Evolutionary conservation across 2,329 filamentous ascomycete species (phyloP).

Genomic region (Diaporthe ilicicola): DNA sequence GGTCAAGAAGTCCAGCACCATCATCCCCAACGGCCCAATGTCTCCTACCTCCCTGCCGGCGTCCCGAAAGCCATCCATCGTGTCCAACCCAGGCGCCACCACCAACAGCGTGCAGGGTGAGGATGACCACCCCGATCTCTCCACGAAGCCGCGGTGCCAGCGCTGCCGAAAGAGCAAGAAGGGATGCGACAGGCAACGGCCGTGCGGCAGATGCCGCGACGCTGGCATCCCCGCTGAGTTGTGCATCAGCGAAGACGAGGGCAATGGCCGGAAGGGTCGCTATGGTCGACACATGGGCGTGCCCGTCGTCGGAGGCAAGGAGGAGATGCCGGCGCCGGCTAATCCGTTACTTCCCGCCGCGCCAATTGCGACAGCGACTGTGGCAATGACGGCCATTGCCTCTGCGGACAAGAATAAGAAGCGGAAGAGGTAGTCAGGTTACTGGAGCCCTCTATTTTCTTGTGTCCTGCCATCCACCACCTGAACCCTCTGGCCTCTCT

Average conservation of each 20-base stretch:
- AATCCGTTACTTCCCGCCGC: slow-evolving; percentile 47
- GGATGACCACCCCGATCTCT: slow-evolving; percentile 91
- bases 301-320: slow-evolving; percentile 60
- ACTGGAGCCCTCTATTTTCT: background rate
- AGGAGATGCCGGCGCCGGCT: slow-evolving; percentile 51
- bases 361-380: slow-evolving; percentile 44
- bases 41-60: slow-evolving; percentile 74
- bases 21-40: slow-evolving; percentile 56
- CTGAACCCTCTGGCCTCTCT: background rate
- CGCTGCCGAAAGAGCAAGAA: slow-evolving; percentile 99
- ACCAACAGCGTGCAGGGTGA: slow-evolving; percentile 70
- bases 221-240: slow-evolving; percentile 92
- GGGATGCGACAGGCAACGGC: slow-evolving; percentile 94
- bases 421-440: slow-evolving; percentile 61
- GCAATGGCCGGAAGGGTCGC: slow-evolving; percentile 94
- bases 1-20: slow-evolving; percentile 59
- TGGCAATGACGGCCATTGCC: slow-evolving; percentile 52
- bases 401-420: slow-evolving; percentile 67
- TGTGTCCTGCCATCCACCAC: background rate
- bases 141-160: slow-evolving; percentile 95
- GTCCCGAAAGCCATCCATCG: slow-evolving; percentile 78
- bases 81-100: slow-evolving; percentile 58
- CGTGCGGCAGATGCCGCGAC: slow-evolving; percentile 94
- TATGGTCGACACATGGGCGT: slow-evolving; percentile 81
- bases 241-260: slow-evolving; percentile 97